Conservation (phyloP, 129 eudicot species). For the Centaurea solstitialis region DNA sequence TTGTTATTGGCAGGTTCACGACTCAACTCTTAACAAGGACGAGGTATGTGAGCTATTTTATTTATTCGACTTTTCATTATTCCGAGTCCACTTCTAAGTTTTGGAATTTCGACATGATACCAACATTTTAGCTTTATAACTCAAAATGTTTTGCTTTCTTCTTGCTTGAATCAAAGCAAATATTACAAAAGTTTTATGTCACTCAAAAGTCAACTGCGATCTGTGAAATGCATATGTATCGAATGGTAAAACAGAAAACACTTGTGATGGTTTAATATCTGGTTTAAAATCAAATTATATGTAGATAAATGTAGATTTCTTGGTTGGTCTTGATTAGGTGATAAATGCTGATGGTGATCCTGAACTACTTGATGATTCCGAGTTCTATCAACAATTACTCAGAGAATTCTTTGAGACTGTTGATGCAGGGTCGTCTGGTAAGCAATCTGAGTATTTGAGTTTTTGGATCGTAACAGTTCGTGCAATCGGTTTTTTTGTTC, state of each 20-base stretch:
- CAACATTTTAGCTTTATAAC: not conserved
- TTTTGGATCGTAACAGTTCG: not conserved
- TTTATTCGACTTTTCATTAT: not conserved
- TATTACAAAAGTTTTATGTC: not conserved
- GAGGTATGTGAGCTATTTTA: conserved; percentile 47
- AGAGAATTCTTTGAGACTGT: conserved; percentile 83
- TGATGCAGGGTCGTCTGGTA: conserved; percentile 86
- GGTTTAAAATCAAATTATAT: too few relatives aligned
- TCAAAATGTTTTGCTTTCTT: not conserved
- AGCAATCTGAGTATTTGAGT: conserved; percentile 6
- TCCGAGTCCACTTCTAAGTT: not conserved
- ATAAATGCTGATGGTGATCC: conserved; percentile 73
- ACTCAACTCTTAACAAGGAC: conserved; percentile 29
- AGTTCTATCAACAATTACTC: conserved; percentile 81
- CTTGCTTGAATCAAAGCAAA: not conserved
- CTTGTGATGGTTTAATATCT: too few relatives aligned
- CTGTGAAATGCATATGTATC: too few relatives aligned
- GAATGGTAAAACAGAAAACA: too few relatives aligned
- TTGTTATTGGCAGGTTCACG: conserved; percentile 45
- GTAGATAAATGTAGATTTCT: too few relatives aligned
- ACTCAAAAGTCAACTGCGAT: not conserved
- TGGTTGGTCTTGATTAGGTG: conserved; percentile 30
- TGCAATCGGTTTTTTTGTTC: not conserved
- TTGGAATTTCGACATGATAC: not conserved
- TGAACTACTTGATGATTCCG: conserved; percentile 85